phyloP scores from a whole-genome alignment of 1,284 basidiomycete genomes.

The Pyrrhoderma lamaoense region DNA sequence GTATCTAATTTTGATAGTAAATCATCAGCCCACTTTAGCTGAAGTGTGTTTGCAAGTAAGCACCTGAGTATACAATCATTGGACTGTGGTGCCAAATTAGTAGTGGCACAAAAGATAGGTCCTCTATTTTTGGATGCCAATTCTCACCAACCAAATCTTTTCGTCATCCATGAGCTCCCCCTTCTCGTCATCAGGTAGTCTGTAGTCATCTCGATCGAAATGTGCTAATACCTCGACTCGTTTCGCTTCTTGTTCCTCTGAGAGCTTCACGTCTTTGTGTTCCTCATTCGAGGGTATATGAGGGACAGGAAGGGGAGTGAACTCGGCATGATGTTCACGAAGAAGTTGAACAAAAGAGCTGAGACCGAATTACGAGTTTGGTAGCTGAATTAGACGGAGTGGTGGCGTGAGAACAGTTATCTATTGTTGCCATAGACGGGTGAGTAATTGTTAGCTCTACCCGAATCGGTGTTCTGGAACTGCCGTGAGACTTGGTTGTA shows the following conservation, averaged over 20 bases:
- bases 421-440: too few species aligned
- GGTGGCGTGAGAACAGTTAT: too few species aligned
- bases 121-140: background rate
- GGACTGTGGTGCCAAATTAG: slow-evolving; percentile 32
- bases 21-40: background rate
- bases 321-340: slow-evolving; percentile 6
- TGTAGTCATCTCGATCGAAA: slow-evolving; percentile 47
- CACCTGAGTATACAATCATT: slow-evolving; percentile 64
- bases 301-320: slow-evolving; percentile 10
- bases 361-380: too few species aligned
- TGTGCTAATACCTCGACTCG: slow-evolving; percentile 51
- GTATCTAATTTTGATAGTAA: slow-evolving; percentile 35
- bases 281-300: slow-evolving; percentile 5
- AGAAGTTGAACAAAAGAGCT: background rate
- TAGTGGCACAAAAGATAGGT: background rate
- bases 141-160: slow-evolving; percentile 64
- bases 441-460: too few species aligned
- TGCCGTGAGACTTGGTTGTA: too few species aligned
- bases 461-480: too few species aligned
- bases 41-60: too few species aligned
- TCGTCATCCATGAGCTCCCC: slow-evolving; percentile 53
- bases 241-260: slow-evolving; percentile 42
- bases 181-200: slow-evolving; percentile 35
- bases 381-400: too few species aligned
- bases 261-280: slow-evolving; percentile 25